These are phyloP conservation scores for Leucosporidium scottii DNA, from an alignment of 768 basidiomycete species.

Conservation along the genomic window DNA sequence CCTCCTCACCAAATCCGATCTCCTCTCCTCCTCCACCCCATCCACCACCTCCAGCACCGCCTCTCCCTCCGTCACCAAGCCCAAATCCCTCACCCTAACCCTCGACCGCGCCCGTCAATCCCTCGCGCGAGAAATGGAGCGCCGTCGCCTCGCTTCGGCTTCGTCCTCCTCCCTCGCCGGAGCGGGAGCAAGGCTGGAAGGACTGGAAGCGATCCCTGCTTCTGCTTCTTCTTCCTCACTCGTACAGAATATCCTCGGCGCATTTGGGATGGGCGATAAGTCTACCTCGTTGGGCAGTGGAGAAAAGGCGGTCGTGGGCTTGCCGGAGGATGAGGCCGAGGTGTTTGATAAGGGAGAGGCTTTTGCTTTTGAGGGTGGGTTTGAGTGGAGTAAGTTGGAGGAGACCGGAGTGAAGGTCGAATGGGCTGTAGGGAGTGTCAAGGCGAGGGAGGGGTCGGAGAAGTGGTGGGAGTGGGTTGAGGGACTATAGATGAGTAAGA, in stretches of 20 bases:
- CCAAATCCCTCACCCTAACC: conserved; percentile 21
- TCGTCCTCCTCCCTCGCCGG: neutral
- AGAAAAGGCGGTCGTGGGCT: neutral
- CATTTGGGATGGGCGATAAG: neutral
- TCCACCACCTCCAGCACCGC: conserved; percentile 1
- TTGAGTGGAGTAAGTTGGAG: conserved; percentile 27
- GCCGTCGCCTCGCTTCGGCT: conserved; percentile 11
- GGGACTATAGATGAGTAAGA: conserved; percentile 5
- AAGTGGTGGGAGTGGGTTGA: conserved; percentile 28
- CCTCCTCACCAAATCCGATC: conserved; percentile 32
- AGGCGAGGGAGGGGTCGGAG: neutral
- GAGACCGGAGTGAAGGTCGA: conserved; percentile 7
- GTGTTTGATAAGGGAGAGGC: conserved; percentile 19
- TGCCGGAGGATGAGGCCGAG: conserved; percentile 27
- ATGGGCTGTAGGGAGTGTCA: conserved; percentile 16
- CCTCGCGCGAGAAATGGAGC: conserved; percentile 32
- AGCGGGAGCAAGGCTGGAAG: conserved; percentile 16
- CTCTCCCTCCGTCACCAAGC: neutral
- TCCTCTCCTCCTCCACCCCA: conserved; percentile 6
- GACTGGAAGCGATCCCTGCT: conserved; percentile 26
- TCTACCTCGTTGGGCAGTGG: too few species aligned
- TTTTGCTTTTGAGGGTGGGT: conserved; percentile 23
- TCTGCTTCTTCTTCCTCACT: neutral
- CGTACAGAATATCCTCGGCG: neutral
- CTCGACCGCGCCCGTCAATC: conserved; percentile 29